Evolutionary conservation across 1,139 yeast species (phyloP).

Genomic region (Geotrichum cucujoidarum): DNA sequence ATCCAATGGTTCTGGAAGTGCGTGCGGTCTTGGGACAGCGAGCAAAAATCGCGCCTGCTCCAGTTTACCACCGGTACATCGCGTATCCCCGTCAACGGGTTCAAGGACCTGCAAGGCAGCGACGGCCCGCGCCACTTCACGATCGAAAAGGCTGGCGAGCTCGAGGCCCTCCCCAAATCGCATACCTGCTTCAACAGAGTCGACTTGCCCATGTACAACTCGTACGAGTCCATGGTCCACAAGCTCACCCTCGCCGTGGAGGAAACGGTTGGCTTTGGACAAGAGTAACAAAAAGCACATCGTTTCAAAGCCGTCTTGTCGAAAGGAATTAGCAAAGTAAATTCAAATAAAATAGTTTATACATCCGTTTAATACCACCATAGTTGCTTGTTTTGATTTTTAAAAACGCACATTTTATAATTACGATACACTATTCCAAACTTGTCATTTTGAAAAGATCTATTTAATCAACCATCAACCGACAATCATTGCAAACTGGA

Average conservation of each 20-base stretch:
- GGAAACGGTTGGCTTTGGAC: conserved; percentile 95
- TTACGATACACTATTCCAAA: too few species aligned
- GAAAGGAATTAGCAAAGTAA: not conserved
- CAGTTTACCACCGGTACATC: conserved; percentile 99
- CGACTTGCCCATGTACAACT: conserved; percentile 78
- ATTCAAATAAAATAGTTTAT: not conserved
- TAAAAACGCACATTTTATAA: too few species aligned
- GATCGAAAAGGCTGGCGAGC: conserved; percentile 94
- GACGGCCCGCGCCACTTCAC: conserved; percentile 99
- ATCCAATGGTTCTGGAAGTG: conserved; percentile 98
- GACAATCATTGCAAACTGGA: too few species aligned
- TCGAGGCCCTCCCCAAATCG: conserved; percentile 88
- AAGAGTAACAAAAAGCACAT: conserved; percentile 50
- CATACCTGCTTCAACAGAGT: conserved; percentile 95
- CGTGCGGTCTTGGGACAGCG: conserved; percentile 90
- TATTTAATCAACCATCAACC: too few species aligned
- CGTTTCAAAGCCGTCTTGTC: too few species aligned
- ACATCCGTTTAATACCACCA: too few species aligned
- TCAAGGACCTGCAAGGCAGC: conserved; percentile 95
- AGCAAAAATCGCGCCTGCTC: conserved; percentile 88
- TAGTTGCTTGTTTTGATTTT: too few species aligned
- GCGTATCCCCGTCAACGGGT: conserved; percentile 97
- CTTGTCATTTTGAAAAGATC: too few species aligned
- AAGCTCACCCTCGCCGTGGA: conserved; percentile 84
- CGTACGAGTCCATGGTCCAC: conserved; percentile 69